Evolutionary conservation across 768 basidiomycete genomes (phyloP).

Genomic region (Tulasnella sp.): DNA sequence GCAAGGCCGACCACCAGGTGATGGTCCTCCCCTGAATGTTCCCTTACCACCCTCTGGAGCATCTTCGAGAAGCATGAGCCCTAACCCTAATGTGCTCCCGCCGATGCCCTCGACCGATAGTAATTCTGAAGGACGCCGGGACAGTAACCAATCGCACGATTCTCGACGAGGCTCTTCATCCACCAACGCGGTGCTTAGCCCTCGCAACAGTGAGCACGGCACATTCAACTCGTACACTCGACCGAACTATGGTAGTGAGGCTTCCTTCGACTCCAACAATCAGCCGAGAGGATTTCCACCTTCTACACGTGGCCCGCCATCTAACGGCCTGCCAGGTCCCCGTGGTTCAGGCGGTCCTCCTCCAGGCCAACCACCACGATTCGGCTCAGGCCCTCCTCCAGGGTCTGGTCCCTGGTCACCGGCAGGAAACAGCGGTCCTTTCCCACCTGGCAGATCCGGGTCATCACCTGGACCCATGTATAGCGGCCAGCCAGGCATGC

Average conservation of each 20-base stretch:
- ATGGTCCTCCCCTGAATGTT: neutral
- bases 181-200: neutral
- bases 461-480: neutral
- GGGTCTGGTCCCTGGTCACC: neutral
- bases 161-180: too few species aligned
- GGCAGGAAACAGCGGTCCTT: neutral
- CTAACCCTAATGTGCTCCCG: neutral
- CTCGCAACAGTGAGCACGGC: slow-evolving; percentile 9
- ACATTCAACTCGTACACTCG: neutral
- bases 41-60: neutral
- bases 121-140: neutral
- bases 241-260: neutral
- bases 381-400: neutral
- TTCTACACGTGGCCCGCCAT: neutral
- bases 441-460: neutral
- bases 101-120: neutral
- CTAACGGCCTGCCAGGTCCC: neutral
- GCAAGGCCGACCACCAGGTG: neutral
- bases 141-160: neutral
- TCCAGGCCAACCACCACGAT: neutral
- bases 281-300: neutral
- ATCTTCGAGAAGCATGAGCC: neutral
- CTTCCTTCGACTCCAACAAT: neutral
- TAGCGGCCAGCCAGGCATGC: too few species aligned
- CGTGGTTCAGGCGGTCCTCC: neutral